Conservation (phyloP, 2,329 filamentous ascomycete genomes). For the Aspergillus sp. region DNA sequence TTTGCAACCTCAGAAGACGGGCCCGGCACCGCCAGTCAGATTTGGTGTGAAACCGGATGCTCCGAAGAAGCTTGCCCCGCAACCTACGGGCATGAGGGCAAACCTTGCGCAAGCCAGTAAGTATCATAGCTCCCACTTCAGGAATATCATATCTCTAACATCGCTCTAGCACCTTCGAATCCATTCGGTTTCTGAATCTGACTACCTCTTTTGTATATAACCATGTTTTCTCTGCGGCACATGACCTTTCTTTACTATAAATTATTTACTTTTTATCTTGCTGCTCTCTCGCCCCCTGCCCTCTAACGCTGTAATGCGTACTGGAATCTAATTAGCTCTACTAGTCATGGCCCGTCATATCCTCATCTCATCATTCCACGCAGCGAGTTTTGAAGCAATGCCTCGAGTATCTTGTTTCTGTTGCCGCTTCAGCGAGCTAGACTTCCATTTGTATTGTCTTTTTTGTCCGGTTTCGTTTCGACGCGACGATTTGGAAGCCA, state of each 20-base stretch:
- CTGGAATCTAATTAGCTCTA: neutral
- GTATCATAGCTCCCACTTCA: constrained; percentile 42
- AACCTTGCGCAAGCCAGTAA: constrained; percentile 95
- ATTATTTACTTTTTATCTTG: constrained; percentile 16
- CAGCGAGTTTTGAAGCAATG: constrained; percentile 16
- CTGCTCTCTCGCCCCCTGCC: constrained; percentile 6
- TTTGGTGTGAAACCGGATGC: constrained; percentile 74
- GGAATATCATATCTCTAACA: neutral
- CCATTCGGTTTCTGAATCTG: constrained; percentile 63
- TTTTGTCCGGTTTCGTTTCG: neutral
- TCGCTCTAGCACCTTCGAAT: constrained; percentile 53
- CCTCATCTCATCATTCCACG: constrained; percentile 3
- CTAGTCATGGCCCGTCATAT: constrained; percentile 5
- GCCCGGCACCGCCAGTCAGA: constrained; percentile 79
- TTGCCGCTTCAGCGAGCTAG: constrained; percentile 21
- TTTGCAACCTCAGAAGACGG: constrained; percentile 74
- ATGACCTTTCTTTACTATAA: constrained; percentile 21
- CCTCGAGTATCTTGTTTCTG: constrained; percentile 7
- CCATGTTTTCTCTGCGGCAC: constrained; percentile 17
- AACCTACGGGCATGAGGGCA: constrained; percentile 84
- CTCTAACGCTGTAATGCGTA: constrained; percentile 14
- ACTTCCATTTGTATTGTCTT: constrained; percentile 6
- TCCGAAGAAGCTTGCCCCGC: constrained; percentile 74
- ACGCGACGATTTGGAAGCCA: constrained; percentile 3
- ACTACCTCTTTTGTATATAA: constrained; percentile 30